phyloP scores from a whole-genome alignment of 495 filamentous ascomycete genomes.

The Trichocladium uniseriatum region DNA sequence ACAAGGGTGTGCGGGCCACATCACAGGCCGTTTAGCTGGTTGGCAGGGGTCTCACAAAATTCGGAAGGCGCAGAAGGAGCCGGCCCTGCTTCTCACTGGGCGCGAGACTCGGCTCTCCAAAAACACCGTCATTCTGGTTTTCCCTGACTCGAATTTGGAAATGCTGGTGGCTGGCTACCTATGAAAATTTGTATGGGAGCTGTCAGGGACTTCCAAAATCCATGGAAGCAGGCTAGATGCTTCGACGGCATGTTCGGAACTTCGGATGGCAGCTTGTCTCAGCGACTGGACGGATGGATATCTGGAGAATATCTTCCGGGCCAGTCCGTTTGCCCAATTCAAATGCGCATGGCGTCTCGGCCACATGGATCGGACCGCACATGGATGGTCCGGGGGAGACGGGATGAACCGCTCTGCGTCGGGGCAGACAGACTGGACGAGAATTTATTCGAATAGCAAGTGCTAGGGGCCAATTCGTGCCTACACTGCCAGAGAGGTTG shows the following conservation, averaged over 20 bases:
- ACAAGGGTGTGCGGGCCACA: not conserved
- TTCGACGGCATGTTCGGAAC: not conserved
- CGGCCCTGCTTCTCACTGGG: not conserved
- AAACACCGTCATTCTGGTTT: not conserved
- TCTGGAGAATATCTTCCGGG: too few relatives aligned
- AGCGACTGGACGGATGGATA: not conserved
- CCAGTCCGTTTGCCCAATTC: not conserved
- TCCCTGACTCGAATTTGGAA: not conserved
- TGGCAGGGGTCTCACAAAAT: conserved; percentile 7
- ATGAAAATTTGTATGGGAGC: not conserved
- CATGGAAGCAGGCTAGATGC: not conserved
- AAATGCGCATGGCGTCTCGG: not conserved
- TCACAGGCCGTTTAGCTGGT: not conserved
- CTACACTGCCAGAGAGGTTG: not conserved
- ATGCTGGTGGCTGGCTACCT: conserved; percentile 6
- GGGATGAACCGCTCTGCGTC: conserved; percentile 2
- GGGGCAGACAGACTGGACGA: not conserved
- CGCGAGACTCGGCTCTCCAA: not conserved
- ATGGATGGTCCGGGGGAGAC: too few relatives aligned
- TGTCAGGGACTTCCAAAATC: not conserved
- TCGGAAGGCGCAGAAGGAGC: conserved; percentile 16
- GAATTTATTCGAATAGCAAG: too few relatives aligned
- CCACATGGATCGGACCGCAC: too few relatives aligned
- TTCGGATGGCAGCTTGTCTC: not conserved
- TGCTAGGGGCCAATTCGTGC: too few relatives aligned